Base-by-base conservation (phyloP, 257 asterid species). In the Asclepias syriaca region DNA sequence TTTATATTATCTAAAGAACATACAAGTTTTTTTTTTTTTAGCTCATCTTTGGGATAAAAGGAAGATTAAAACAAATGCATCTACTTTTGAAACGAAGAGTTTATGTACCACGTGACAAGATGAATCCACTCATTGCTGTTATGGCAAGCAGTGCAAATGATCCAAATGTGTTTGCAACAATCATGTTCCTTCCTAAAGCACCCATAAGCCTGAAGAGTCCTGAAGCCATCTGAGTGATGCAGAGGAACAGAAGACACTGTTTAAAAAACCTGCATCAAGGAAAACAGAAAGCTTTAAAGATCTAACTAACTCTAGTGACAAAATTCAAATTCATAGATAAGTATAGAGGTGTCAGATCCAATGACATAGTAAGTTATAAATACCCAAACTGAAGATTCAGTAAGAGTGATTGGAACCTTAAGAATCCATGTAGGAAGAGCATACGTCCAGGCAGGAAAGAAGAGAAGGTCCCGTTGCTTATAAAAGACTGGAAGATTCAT, bases 351-450 rank as follows among this genome's bases (percentile, higher is more conserved):
- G 12, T 10, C 40, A 34, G 24, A 64, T 34, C 19, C 70, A n/a
- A 8, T 18, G 32, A 39, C 32, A 63, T 63, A 63, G 49, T 63
- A 63, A 40, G n/a, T 27, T 40, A 63, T 34, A 10, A 5, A 22
- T 8, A 63, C 68, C 68, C 29, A 18, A 65, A 65, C 37, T 14
- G 57, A 15, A 53, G 57, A 53, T 76, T 92, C 96, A 61, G 83
- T 16, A 66, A 92, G 74, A 15, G 98, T 85, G 69, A 86, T 76
- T 56, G 96, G 97, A 72, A 90, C 56, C 71, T 84, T 90, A 81
- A 92, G 80, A 60, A 90, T 78, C 97, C 98, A 92, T 55, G 95
- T 87, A 32, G 98, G 98, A 43, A 92, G 79, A 57, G 98, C 86
- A 74, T 83, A 92, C 24, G 82, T 78, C 98, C 98, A 92, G 63